Evolutionary conservation across 2,329 filamentous ascomycete species (phyloP), one percentile per base, ranked within the genome.

Genomic region (Paraphaeosphaeria minitans): DNA sequence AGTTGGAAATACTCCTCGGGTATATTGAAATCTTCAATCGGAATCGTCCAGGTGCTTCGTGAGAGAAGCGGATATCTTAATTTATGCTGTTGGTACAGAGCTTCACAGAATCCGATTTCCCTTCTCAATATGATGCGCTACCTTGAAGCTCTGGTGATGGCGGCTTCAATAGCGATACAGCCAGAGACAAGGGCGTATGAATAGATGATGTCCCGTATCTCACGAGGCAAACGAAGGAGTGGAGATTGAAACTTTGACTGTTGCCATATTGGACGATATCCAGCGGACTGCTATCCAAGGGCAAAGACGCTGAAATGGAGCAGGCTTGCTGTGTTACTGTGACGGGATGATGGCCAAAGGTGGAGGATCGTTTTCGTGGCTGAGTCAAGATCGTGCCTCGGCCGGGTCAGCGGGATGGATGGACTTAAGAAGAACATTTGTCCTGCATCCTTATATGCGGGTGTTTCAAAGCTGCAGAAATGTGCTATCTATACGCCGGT

Each of bases 141-240:
- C 13, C 49, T 41, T 3, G 49, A 35, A 19, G 49, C 35, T 42
- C 29, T 52, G 24, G 49, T 52, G 22, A 52, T 35, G 24, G 49
- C 33, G 12, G 35, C 13, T 42, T 52, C 35, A 2, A 52, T 8
- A 5, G 49, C 35, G 35, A 52, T 52, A 19, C 22, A 31, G 35
- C 49, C 49, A 6, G 16, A 16, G 4, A 42, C 7, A 12, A 52
- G 37, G 2, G 41, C 35, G n/a, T 52, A 52, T 4, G 39, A 35
- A 22, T 42, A 42, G 22, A 52, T 52, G 3, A 27, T 52, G 12
- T 52, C 49, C 13, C 49, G 49, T 29, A 52, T 41, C 35, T 52
- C 49, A n/a, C 49, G 49, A 9, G 49, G 49, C 6, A 52, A 35
- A 22, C 35, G 22, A 14, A 52, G 24, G 12, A 52, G 21, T 1